Conservation (phyloP, 2,329 filamentous ascomycete genomes). For the Chaetoscypha palmicola region DNA sequence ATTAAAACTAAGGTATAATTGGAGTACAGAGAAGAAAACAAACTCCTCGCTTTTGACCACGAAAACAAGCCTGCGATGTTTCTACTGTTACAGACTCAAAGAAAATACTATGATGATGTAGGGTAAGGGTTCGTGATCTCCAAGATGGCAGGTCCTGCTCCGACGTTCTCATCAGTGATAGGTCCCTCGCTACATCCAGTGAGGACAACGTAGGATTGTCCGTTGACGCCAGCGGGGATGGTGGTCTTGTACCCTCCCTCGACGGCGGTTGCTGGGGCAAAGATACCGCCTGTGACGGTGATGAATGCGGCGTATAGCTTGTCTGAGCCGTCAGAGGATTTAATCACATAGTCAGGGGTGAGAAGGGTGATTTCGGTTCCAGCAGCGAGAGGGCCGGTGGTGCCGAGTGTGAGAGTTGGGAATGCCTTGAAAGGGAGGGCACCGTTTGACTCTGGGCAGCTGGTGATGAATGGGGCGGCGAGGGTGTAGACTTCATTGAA, state of each 20-base stretch:
- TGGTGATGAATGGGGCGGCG: constrained; percentile 53
- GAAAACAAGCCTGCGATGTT: too few species aligned
- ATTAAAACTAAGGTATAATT: too few species aligned
- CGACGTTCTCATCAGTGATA: constrained; percentile 32
- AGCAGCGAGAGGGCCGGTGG: constrained; percentile 16
- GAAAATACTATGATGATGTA: too few species aligned
- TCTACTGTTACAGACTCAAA: too few species aligned
- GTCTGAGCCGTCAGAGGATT: constrained; percentile 16
- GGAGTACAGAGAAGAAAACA: too few species aligned
- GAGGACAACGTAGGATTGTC: constrained; percentile 36
- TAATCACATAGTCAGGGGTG: constrained; percentile 24
- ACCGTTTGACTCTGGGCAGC: constrained; percentile 12
- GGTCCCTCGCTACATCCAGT: constrained; percentile 30
- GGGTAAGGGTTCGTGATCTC: constrained; percentile 23
- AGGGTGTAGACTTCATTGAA: constrained; percentile 57
- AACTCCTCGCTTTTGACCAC: too few species aligned
- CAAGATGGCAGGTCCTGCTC: constrained; percentile 32
- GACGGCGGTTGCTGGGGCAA: constrained; percentile 23
- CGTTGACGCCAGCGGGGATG: constrained; percentile 32
- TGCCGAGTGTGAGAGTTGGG: constrained; percentile 38
- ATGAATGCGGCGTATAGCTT: constrained; percentile 34
- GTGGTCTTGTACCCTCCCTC: constrained; percentile 24
- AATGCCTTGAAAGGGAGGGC: constrained; percentile 53
- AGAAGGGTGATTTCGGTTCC: constrained; percentile 23
- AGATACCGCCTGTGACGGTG: constrained; percentile 34